These are phyloP conservation scores for Aquilaria malaccensis DNA, from an alignment of 345 rosid species.

Conservation along the genomic window DNA sequence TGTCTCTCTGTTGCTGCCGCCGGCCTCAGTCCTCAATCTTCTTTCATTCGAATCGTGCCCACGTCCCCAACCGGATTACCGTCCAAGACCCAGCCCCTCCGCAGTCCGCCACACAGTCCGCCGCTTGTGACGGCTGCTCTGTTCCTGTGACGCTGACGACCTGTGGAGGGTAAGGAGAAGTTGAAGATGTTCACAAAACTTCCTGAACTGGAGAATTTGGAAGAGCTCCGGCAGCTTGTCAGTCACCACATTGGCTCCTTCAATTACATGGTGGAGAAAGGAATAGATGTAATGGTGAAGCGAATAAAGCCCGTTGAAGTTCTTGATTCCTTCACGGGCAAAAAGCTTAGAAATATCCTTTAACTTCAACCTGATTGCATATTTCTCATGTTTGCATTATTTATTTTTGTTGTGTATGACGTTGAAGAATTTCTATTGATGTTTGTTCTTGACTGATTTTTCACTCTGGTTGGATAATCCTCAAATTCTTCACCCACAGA, in stretches of 20 bases:
- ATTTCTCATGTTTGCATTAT: background rate
- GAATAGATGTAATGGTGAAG: slow-evolving; percentile 65
- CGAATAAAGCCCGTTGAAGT: slow-evolving; percentile 52
- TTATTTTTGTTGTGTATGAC: background rate
- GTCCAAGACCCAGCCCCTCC: no score
- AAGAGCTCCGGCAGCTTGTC: slow-evolving; percentile 56
- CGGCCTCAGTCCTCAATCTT: no score
- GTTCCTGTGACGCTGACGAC: no score
- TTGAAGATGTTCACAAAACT: slow-evolving; percentile 7
- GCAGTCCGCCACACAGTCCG: no score
- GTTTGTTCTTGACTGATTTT: slow-evolving; percentile 41
- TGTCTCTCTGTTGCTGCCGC: no score
- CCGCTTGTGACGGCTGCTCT: no score
- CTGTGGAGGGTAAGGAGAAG: background rate
- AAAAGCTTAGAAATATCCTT: slow-evolving; percentile 69
- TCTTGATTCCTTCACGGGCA: slow-evolving; percentile 33
- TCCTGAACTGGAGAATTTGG: slow-evolving; percentile 27
- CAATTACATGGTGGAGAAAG: slow-evolving; percentile 70
- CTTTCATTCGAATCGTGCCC: no score
- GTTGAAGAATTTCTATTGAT: background rate
- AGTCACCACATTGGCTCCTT: slow-evolving; percentile 80
- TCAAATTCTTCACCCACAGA: slow-evolving; percentile 43
- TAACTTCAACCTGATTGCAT: background rate
- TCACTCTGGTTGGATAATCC: slow-evolving; percentile 64
- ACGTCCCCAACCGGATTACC: no score